Base-by-base conservation (phyloP, 2,329 filamentous ascomycete species). In the Colletotrichum sp. region DNA sequence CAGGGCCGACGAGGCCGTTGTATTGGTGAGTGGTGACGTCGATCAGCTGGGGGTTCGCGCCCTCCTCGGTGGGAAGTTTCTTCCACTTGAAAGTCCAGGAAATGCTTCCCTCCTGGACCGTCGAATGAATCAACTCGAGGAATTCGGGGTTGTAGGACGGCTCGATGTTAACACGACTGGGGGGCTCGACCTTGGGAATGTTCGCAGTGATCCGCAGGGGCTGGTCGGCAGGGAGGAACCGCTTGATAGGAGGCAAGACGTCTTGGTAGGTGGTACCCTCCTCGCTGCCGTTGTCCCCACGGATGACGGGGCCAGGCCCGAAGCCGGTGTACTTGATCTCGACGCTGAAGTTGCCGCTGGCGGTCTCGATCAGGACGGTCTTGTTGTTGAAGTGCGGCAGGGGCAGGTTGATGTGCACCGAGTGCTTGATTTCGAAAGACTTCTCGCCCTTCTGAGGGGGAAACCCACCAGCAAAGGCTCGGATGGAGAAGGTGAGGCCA, bases 301-400 rank as follows among this genome's bases (percentile, higher is more conserved):
- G 0, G 24, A 28, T 9, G 63, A 44, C 9, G n/a, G 63, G 21
- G 36, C n/a, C 21, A 0, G 63, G 63, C 6, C 0, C 21, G n/a
- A 71, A 18, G 6, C 68, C 59, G 7, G 59, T 72, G 69, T 72
- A 72, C 62, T 72, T 72, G 32, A 72, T 72, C 9, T 72, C 5
- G 32, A 72, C 4, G 6, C 1, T 5, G 15, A 36, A 34, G 0
- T 1, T 28, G 36, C 64, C 71, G 5, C 3, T 34, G 18, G 52
- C 32, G 15, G 71, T 73, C n/a, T 68, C 63, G 26, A 73, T 34
- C 8, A 34, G 5, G 34, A 73, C 71, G 1, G 1, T 52, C 8
- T 62, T 63, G 55, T 68, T 73, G 36, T 73, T 73, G 71, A 73
- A 73, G 55, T 73, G 64, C 18, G 6, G 63, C 18, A n/a, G 16